Conservation (phyloP, 331 rosid species). For the Cydonia oblonga region DNA sequence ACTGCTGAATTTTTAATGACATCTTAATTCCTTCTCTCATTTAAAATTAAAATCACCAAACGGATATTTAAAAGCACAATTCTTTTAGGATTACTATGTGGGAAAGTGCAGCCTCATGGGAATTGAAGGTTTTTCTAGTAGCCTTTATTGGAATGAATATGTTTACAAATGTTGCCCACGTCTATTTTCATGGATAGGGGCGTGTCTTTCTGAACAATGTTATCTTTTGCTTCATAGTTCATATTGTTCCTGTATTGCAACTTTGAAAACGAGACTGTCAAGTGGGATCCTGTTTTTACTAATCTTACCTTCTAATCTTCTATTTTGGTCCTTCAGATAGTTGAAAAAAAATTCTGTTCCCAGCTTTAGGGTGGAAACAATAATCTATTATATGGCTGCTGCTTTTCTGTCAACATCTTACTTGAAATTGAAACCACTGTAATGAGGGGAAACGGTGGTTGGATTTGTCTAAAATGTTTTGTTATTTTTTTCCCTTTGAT, state of each 20-base stretch:
- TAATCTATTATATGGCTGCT: background rate
- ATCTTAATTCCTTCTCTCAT: background rate
- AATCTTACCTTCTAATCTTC: background rate
- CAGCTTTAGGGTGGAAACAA: background rate
- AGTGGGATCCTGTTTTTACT: background rate
- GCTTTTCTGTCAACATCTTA: background rate
- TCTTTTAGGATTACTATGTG: no score
- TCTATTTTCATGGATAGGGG: background rate
- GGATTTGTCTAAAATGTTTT: background rate
- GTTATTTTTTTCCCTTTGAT: background rate
- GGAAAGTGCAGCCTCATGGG: background rate
- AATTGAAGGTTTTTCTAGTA: background rate
- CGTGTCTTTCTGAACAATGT: background rate
- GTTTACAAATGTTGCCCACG: background rate
- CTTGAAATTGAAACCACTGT: background rate
- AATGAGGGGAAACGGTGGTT: background rate
- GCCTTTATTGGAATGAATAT: background rate
- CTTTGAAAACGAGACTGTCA: background rate
- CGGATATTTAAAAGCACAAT: background rate
- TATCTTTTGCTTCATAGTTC: background rate
- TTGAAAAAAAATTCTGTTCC: background rate
- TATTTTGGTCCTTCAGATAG: background rate
- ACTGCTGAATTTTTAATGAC: background rate
- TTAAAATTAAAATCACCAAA: background rate
- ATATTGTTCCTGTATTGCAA: background rate